A percentile compares a stretch with the other conserved stretches of the same genome.
Conservation (phyloP, 129 eudicot species). For the Cynara cardunculus region DNA sequence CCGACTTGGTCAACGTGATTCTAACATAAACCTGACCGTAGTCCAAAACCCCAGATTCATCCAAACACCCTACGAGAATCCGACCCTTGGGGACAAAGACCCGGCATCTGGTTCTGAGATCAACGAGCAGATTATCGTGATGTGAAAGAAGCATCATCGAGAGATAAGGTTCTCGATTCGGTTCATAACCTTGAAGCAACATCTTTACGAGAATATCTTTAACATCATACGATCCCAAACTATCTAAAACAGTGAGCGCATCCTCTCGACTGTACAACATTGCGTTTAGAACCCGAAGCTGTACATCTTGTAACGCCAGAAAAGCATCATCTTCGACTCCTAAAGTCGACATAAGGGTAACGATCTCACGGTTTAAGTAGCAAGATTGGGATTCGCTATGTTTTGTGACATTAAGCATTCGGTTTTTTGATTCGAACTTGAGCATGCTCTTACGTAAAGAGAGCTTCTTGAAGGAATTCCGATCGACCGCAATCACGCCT, state of each 20-base stretch:
- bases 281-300: conserved; percentile 41
- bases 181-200: conserved; percentile 73
- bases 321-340: conserved; percentile 64
- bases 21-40: conserved; percentile 81
- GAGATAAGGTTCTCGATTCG: conserved; percentile 74
- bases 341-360: conserved; percentile 72
- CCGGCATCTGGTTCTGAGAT: conserved; percentile 65
- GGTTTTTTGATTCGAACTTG: conserved; percentile 75
- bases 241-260: conserved; percentile 65
- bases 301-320: conserved; percentile 51
- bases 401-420: conserved; percentile 83
- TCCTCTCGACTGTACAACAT: conserved; percentile 61
- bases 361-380: conserved; percentile 84
- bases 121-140: conserved; percentile 52
- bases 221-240: conserved; percentile 49
- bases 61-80: conserved; percentile 81
- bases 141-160: conserved; percentile 74
- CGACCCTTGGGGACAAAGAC: conserved; percentile 83
- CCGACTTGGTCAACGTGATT: conserved; percentile 55
- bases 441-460: conserved; percentile 82
- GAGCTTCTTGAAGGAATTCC: conserved; percentile 63
- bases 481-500: conserved; percentile 86
- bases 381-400: conserved; percentile 81
- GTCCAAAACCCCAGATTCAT: conserved; percentile 74
- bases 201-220: conserved; percentile 58